phyloP scores from a whole-genome alignment of 169 alveolate genomes.

The Plasmodium blacklocki region DNA sequence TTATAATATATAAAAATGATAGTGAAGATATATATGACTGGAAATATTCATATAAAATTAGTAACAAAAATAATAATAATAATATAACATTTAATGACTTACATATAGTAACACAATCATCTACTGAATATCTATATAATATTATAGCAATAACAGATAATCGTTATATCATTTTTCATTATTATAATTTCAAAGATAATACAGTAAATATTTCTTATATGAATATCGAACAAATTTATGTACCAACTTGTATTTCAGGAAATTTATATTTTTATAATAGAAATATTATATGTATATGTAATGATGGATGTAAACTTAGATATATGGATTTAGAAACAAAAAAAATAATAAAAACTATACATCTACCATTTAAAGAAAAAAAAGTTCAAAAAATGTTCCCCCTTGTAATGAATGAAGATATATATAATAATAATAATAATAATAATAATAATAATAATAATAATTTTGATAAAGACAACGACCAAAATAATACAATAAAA shows the following conservation, averaged over 20 bases:
- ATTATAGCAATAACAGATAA: conserved; percentile 57
- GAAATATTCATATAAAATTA: conserved; percentile 67
- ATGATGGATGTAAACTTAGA: conserved; percentile 55
- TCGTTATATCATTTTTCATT: conserved; percentile 37
- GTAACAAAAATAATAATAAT: conserved; percentile 50
- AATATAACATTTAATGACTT: conserved; percentile 38
- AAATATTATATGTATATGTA: conserved; percentile 60
- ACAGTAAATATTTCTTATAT: conserved; percentile 40
- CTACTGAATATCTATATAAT: conserved; percentile 25
- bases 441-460: neutral
- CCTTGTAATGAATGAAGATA: neutral
- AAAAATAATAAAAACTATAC: conserved; percentile 61
- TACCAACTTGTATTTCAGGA: conserved; percentile 59
- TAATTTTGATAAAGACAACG: neutral
- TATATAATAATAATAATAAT: neutral
- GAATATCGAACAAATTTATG: conserved; percentile 35
- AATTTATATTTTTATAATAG: conserved; percentile 50
- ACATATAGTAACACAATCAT: conserved; percentile 14
- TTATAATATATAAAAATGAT: conserved; percentile 60
- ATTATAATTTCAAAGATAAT: conserved; percentile 38
- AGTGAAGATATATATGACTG: conserved; percentile 8
- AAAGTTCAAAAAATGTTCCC: conserved; percentile 26
- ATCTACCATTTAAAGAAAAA: conserved; percentile 50
- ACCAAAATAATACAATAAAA: neutral
- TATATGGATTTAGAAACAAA: conserved; percentile 65